Conservation (phyloP, 352 stramenopile species). For the Thalassiosira mediterranea region DNA sequence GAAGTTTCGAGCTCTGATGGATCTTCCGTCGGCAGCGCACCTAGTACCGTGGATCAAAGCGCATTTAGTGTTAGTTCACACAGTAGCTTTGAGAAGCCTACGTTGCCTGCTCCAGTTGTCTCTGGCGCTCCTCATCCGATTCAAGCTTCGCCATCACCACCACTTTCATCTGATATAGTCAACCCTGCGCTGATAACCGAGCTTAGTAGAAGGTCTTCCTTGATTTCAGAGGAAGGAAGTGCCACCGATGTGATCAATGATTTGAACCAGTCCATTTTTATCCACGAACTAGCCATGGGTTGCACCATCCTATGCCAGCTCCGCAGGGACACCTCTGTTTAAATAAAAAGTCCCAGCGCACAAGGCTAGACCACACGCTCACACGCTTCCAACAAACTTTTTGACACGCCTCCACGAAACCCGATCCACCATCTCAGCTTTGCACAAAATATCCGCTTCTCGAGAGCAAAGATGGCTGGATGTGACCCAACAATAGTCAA, state of each 20-base stretch:
- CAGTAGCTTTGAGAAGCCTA: too few relatives aligned
- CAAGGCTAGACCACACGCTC: background rate
- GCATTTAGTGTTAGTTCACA: too few relatives aligned
- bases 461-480: too few relatives aligned
- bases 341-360: background rate
- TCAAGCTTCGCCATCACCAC: conserved; percentile 4
- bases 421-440: too few relatives aligned
- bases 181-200: too few relatives aligned
- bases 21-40: background rate
- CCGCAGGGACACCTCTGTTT: conserved; percentile 25
- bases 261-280: conserved; percentile 53
- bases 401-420: background rate
- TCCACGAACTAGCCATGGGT: conserved; percentile 50
- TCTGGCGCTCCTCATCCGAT: too few relatives aligned
- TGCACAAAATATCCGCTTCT: too few relatives aligned
- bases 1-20: too few relatives aligned
- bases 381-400: background rate
- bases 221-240: background rate
- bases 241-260: conserved; percentile 20
- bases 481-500: too few relatives aligned
- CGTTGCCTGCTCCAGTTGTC: too few relatives aligned
- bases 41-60: background rate
- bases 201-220: background rate
- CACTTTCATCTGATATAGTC: background rate
- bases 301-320: conserved; percentile 48